These are phyloP conservation scores for Prunus mume DNA, from an alignment of 306 rosid species.

Conservation along the genomic window DNA sequence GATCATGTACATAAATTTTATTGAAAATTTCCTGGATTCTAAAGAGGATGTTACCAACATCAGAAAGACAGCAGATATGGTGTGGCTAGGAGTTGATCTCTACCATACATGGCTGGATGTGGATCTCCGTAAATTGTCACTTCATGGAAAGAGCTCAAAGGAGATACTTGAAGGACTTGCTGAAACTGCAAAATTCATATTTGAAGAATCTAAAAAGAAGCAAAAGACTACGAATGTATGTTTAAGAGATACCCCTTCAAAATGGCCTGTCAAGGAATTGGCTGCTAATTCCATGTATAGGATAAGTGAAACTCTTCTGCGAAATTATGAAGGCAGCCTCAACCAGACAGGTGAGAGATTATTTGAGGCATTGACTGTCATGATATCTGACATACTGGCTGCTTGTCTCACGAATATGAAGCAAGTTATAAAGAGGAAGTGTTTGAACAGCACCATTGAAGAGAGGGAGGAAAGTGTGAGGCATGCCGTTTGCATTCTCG, in stretches of 20 bases:
- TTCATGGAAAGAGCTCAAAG: constrained; percentile 36
- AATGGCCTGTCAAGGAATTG: constrained; percentile 57
- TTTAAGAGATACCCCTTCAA: constrained; percentile 41
- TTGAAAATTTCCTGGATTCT: constrained; percentile 51
- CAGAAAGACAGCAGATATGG: constrained; percentile 54
- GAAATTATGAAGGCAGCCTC: constrained; percentile 28
- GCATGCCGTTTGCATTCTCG: constrained; percentile 55
- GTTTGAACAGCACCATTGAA: constrained; percentile 58
- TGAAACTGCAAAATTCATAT: constrained; percentile 50
- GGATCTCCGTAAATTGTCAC: constrained; percentile 57
- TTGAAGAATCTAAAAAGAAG: constrained; percentile 29
- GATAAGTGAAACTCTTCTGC: constrained; percentile 52
- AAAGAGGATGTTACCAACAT: constrained; percentile 41
- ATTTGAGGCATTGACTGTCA: constrained; percentile 35
- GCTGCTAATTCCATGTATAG: constrained; percentile 82
- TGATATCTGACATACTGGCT: constrained; percentile 64
- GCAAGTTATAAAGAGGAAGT: constrained; percentile 37
- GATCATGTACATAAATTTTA: constrained; percentile 37
- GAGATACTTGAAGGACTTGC: constrained; percentile 52
- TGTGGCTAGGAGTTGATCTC: constrained; percentile 71
- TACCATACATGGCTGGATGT: constrained; percentile 65
- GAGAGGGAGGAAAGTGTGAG: constrained; percentile 64
- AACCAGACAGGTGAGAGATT: constrained; percentile 30
- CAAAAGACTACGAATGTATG: constrained; percentile 20
- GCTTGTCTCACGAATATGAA: constrained; percentile 73